Evolutionary conservation across 1,284 basidiomycete genomes (phyloP).

Genomic region (Afroboletus lepidellus): DNA sequence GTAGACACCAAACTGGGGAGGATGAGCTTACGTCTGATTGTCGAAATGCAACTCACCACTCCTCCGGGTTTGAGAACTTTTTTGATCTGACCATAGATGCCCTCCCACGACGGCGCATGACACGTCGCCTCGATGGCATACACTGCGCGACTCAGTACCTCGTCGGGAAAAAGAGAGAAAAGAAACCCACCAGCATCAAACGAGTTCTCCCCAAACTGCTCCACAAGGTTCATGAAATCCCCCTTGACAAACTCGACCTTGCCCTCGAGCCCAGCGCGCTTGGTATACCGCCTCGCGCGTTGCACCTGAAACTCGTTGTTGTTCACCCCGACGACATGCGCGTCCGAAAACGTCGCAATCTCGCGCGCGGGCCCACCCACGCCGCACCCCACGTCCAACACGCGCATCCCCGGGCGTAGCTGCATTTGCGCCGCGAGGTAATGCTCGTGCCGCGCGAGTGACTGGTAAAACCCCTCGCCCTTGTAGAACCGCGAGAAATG

Average conservation of each 20-base stretch:
- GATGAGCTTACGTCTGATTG: not conserved
- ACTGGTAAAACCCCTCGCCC: constrained; percentile 84
- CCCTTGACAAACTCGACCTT: constrained; percentile 85
- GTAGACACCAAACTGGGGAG: constrained; percentile 86
- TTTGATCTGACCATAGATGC: constrained; percentile 92
- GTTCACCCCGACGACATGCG: constrained; percentile 86
- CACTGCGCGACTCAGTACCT: constrained; percentile 43
- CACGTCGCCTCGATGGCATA: constrained; percentile 99
- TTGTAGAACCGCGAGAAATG: constrained; percentile 99
- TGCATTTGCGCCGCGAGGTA: constrained; percentile 89
- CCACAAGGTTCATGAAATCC: constrained; percentile 94
- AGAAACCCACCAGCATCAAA: constrained; percentile 86
- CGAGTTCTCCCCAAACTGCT: constrained; percentile 90
- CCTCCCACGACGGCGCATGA: constrained; percentile 94
- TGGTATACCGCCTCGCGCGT: constrained; percentile 84
- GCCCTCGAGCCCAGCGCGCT: constrained; percentile 72
- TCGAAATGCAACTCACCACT: constrained; percentile 56
- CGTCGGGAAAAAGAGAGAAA: not conserved
- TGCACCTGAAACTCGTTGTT: constrained; percentile 97
- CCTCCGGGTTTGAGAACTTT: constrained; percentile 98
- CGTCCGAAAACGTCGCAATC: constrained; percentile 91
- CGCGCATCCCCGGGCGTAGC: constrained; percentile 87
- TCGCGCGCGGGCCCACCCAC: constrained; percentile 96
- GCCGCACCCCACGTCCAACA: constrained; percentile 97
- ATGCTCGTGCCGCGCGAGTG: constrained; percentile 96